These are phyloP conservation scores for Termitomyces eurrhizus DNA, from an alignment of 768 basidiomycete species.

Conservation along the genomic window DNA sequence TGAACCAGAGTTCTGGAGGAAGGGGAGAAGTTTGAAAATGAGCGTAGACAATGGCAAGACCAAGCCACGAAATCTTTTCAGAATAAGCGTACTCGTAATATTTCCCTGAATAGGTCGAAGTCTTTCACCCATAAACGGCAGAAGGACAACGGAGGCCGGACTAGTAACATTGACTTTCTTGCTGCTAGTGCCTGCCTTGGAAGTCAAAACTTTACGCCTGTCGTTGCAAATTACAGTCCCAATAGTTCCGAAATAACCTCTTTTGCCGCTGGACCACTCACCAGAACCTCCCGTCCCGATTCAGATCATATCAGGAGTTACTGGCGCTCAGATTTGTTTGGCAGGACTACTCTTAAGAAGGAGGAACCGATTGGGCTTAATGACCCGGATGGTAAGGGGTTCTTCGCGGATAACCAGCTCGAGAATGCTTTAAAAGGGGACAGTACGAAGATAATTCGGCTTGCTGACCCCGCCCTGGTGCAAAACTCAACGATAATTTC, in stretches of 20 bases:
- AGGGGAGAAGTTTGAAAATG: slow-evolving; percentile 52
- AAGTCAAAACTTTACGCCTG: slow-evolving; percentile 53
- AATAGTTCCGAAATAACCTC: slow-evolving; percentile 18
- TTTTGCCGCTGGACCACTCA: slow-evolving; percentile 10
- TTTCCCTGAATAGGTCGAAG: slow-evolving; percentile 62
- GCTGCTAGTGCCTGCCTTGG: slow-evolving; percentile 66
- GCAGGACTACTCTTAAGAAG: slow-evolving; percentile 37
- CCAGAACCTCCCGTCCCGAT: slow-evolving; percentile 28
- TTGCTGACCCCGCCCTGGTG: slow-evolving; percentile 37
- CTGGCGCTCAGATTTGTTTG: slow-evolving; percentile 41
- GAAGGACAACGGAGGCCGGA: slow-evolving; percentile 22
- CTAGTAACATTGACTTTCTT: slow-evolving; percentile 52
- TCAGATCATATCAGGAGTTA: slow-evolving; percentile 35
- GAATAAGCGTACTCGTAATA: slow-evolving; percentile 56
- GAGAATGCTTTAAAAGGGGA: slow-evolving; percentile 37
- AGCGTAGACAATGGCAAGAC: slow-evolving; percentile 64
- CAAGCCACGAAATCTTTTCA: slow-evolving; percentile 62
- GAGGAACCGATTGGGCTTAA: slow-evolving; percentile 31
- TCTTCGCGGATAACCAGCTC: slow-evolving; percentile 21
- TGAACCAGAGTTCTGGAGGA: slow-evolving; percentile 61
- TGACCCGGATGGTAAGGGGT: slow-evolving; percentile 12
- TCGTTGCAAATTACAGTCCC: slow-evolving; percentile 20
- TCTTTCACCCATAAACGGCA: slow-evolving; percentile 41
- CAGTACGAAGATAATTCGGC: slow-evolving; percentile 37
- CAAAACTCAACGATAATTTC: slow-evolving; percentile 8